Base-by-base conservation (phyloP, 129 eudicot genomes). In the Helichrysum umbraculigerum region DNA sequence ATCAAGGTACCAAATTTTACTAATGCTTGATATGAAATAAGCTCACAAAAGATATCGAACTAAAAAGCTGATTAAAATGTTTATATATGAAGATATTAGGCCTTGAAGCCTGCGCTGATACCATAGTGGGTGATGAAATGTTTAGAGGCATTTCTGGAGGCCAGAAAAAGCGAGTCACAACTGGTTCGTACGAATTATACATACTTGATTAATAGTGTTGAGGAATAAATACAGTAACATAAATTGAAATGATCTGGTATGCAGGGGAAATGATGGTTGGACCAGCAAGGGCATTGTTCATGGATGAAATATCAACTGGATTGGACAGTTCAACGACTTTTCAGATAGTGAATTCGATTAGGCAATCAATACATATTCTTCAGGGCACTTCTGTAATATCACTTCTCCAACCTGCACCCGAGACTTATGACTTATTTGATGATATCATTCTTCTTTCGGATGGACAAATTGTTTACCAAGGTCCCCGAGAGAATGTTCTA, bases 231-330 rank as follows among this genome's bases (percentile, higher is more conserved):
- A n/a, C n/a, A n/a, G n/a, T n/a, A n/a, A n/a, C n/a, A n/a, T n/a
- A n/a, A n/a, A n/a, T n/a, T n/a, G n/a, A n/a, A n/a, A n/a, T n/a
- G n/a, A n/a, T 28, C 21, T 62, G 37, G 14, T 67, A 75, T 67
- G 47, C 85, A 90, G 96, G 96, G 76, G 96, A 90, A 68, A 85
- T 90, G 90, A 61, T 90, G 82, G 96, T 90, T 58, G 96, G 96
- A 63, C 96, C 96, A 50, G 92, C 96, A 68, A 87, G 85, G 78
- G 96, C 90, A 47, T 80, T 90, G 72, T 85, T 90, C 81, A 90
- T 90, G 96, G 96, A 90, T 50, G 96, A 90, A 78, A 90, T 90
- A 83, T 90, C 96, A 28, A 90, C 96, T 69, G 96, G 96, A 47
- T 78, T 90, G 77, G 96, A 90, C 66, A 90, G 92, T 81, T 85